Base-by-base conservation (phyloP, 2,329 filamentous ascomycete species). In the Zopfia rhizophila region DNA sequence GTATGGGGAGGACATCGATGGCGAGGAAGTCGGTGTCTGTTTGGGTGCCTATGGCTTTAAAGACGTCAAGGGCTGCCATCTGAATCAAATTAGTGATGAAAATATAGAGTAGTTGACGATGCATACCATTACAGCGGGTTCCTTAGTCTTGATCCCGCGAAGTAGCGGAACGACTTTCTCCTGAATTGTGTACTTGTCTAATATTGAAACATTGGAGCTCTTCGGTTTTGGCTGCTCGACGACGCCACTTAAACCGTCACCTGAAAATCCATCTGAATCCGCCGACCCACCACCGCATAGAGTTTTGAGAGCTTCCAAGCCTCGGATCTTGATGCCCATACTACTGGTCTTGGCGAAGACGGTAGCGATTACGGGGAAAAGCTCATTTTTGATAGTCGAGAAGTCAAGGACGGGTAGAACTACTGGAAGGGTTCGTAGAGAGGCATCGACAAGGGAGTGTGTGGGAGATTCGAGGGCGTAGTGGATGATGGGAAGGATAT, bases 151-250 rank as follows among this genome's bases (percentile, higher is more conserved):
- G 75, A 99, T 97, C 2, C 81, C 91, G 64, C 90, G 91, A 50
- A 99, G 80, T 4, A 97, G 76, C 0, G 94, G 94, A 0, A 97
- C 83, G 23, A 99, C 89, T 76, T 97, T 97, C 68, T 99, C 94
- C 69, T 99, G 94, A 75, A 99, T 93, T 0, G 94, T 97, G 66
- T 94, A 97, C 70, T 97, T 97, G 75, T 99, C 94, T 19, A 99
- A 78, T 3, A 93, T 92, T 2, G 86, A 91, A 1, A 88, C 88
- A 1, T 83, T 88, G 3, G 82, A 82, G 2, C 81, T 76, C 65
- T 87, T 86, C 46, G 83, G 81, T 62, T 82, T 63, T 60, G 82
- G 77, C 39, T 77, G 68, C 55, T 82, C 72, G 29, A 65, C 66
- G 28, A 92, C 77, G 0, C 91, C 91, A 55, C 90, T 87, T 3